These are phyloP conservation scores for Aurantiochytrium sp. DNA, from an alignment of 108 stramenopile genomes.

Conservation along the genomic window DNA sequence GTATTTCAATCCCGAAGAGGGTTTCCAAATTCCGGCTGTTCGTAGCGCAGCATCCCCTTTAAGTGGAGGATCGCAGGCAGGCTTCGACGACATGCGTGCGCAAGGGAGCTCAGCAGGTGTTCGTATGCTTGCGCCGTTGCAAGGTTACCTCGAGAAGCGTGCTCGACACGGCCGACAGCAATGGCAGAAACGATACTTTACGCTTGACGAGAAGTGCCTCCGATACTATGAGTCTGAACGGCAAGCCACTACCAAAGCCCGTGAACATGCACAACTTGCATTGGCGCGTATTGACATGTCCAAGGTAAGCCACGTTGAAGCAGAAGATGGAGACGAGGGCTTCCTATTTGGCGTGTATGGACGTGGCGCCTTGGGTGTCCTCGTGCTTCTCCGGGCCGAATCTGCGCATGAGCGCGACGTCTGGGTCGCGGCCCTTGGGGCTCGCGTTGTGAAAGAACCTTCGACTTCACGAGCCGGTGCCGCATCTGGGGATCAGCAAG, in stretches of 20 bases:
- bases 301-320: not conserved
- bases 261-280: not conserved
- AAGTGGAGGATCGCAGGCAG: not conserved
- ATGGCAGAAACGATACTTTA: not conserved
- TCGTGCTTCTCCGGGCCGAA: not conserved
- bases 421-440: not conserved
- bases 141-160: not conserved
- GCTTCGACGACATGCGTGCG: not conserved
- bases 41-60: not conserved
- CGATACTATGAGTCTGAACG: not conserved
- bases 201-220: not conserved
- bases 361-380: not conserved
- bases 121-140: not conserved
- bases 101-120: not conserved
- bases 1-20: not conserved
- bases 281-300: not conserved
- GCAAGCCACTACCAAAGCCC: not conserved
- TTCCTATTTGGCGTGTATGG: not conserved
- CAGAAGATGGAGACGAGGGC: not conserved
- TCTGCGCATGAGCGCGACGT: not conserved
- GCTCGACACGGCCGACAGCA: not conserved
- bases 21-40: not conserved
- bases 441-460: not conserved
- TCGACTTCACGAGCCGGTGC: not conserved
- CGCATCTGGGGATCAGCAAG: not conserved